Evolutionary conservation across 2,329 filamentous ascomycete species (phyloP), one percentile per base, ranked within the genome.

Genomic region (Sarocladiaceae sp.): DNA sequence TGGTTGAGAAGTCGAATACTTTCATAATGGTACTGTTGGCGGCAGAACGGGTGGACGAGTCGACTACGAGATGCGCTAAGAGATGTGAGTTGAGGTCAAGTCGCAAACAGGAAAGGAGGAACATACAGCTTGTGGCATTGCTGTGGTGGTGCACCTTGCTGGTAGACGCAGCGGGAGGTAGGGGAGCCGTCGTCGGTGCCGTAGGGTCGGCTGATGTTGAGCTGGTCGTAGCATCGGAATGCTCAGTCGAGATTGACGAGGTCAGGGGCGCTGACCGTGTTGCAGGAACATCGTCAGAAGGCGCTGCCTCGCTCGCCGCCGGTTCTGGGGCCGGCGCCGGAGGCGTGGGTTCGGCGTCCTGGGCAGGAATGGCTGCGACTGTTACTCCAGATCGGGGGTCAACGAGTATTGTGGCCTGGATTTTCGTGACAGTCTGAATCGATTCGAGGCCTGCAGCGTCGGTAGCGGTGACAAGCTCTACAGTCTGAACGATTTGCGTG

Each of bases 381-480:
- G 67, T 67, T 44, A 62, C 56, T 51, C 59, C 64, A 31, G 65
- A 62, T 45, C 53, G 53, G 39, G 60, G 51, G 52, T 62, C 58
- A 49, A 63, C 53, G 48, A 67, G 53, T 45, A 64, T 57, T 45
- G 68, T 68, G 52, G 62, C 58, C 29, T 67, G 57, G 35, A 62
- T 50, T 32, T 63, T 60, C 51, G 55, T 59, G 45, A 68, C 51
- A 24, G 74, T 78, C 47, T 67, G 59, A 18, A 69, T 56, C 43
- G 64, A 58, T 35, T 69, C 62, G 21, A 62, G 64, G 48, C 75
- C 75, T 34, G 58, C 55, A 35, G 61, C 60, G 58, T 78, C 72
- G 49, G 78, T 67, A 48, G 73, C 54, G 51, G 78, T 69, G 45
- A 79, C 58, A 56, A 79, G 63, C 20, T 74, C 76, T 50, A 80